Conservation (phyloP, 2,329 filamentous ascomycete species). For the Penicillium sp. region DNA sequence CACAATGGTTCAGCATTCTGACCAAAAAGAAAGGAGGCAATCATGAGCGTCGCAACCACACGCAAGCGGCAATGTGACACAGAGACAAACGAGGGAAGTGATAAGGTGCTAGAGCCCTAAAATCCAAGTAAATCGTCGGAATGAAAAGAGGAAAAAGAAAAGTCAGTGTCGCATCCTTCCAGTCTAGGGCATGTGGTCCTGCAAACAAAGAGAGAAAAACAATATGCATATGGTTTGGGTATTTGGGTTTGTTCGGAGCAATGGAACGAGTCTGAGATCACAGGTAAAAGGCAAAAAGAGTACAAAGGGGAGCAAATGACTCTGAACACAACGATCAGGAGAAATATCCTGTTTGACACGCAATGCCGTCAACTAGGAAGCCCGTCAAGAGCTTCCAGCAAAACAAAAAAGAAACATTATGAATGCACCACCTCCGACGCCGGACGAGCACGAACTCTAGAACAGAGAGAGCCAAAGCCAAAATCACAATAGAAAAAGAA, state of each 20-base stretch:
- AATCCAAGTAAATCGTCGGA: too few relatives aligned
- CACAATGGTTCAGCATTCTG: background rate
- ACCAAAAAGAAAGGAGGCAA: background rate
- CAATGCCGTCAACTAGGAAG: conserved; percentile 12
- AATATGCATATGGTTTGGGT: conserved; percentile 12
- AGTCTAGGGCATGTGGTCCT: conserved; percentile 12
- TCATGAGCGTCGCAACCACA: too few relatives aligned
- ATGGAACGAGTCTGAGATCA: conserved; percentile 10
- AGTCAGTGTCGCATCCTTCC: conserved; percentile 9
- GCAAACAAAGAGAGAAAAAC: conserved; percentile 6
- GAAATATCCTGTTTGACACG: conserved; percentile 13
- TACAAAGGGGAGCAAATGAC: conserved; percentile 3
- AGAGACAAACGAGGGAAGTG: background rate
- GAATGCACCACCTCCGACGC: conserved; percentile 13
- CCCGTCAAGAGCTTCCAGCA: conserved; percentile 1
- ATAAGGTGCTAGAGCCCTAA: too few relatives aligned
- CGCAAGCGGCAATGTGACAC: background rate
- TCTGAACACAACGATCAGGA: background rate
- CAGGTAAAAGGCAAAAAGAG: conserved; percentile 4
- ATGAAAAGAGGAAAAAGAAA: background rate
- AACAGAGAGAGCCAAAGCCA: background rate
- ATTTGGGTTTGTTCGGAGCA: conserved; percentile 11
- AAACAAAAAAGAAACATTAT: conserved; percentile 10
- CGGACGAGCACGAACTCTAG: conserved; percentile 9
- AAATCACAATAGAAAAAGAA: too few relatives aligned